Conservation (phyloP, 139 green algal species). For the Protoeuglena noctilucae region DNA sequence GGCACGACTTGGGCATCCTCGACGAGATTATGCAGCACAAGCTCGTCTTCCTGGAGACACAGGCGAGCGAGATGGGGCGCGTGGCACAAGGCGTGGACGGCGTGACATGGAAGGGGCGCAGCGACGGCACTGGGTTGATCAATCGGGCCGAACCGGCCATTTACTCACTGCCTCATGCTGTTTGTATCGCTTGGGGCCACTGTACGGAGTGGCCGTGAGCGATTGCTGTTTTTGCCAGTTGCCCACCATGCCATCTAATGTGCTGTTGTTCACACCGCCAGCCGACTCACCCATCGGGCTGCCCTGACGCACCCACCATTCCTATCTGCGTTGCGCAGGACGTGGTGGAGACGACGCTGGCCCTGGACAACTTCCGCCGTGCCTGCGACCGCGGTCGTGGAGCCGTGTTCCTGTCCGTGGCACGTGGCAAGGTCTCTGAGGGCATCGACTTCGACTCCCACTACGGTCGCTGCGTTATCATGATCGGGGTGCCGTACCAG, state of each 20-base stretch:
- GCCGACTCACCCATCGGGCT: too few species aligned
- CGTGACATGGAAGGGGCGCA: too few species aligned
- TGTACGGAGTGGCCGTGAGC: too few species aligned
- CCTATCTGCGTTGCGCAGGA: constrained; percentile 35
- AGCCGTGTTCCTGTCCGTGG: constrained; percentile 86
- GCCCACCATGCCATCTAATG: too few species aligned
- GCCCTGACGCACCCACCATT: neutral
- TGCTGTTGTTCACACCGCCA: too few species aligned
- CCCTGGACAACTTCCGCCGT: constrained; percentile 91
- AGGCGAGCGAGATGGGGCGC: too few species aligned
- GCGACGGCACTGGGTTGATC: too few species aligned
- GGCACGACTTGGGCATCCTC: constrained; percentile 89
- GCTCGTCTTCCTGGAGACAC: constrained; percentile 95
- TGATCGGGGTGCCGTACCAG: constrained; percentile 96
- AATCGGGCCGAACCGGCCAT: too few species aligned
- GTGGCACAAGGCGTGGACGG: too few species aligned
- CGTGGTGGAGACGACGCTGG: constrained; percentile 94
- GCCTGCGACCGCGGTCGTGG: constrained; percentile 92
- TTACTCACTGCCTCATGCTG: too few species aligned
- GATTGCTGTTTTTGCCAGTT: too few species aligned
- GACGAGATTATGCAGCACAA: constrained; percentile 86
- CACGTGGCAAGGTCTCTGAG: constrained; percentile 70
- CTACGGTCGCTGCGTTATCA: constrained; percentile 76
- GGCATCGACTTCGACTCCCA: constrained; percentile 98
- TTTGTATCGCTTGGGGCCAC: too few species aligned